Evolutionary conservation across 1,284 basidiomycete genomes (phyloP).

Genomic region (Malassezia pachydermatis): DNA sequence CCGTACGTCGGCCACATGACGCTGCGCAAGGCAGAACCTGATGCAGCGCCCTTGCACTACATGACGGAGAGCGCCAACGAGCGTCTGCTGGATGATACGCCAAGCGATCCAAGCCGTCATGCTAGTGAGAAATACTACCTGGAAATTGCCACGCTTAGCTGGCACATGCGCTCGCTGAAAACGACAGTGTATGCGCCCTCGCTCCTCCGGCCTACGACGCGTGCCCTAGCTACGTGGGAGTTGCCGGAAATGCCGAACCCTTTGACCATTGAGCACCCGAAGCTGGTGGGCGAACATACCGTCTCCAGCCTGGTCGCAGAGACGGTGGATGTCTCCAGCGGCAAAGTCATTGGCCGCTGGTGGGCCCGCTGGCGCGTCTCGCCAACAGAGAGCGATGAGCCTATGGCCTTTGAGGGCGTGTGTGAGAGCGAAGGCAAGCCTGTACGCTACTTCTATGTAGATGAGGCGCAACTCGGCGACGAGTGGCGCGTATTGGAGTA

Average conservation of each 20-base stretch:
- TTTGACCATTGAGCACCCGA: background rate
- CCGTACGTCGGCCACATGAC: slow-evolving; percentile 54
- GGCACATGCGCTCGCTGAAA: slow-evolving; percentile 56
- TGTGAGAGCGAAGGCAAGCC: slow-evolving; percentile 26
- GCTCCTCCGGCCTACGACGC: slow-evolving; percentile 60
- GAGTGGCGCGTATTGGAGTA: slow-evolving; percentile 38
- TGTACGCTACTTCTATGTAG: slow-evolving; percentile 67
- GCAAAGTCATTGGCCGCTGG: slow-evolving; percentile 63
- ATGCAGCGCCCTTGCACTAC: slow-evolving; percentile 11
- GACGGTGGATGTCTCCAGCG: slow-evolving; percentile 50
- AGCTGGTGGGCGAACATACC: slow-evolving; percentile 8
- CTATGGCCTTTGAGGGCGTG: slow-evolving; percentile 29
- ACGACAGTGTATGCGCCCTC: slow-evolving; percentile 64
- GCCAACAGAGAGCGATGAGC: slow-evolving; percentile 58
- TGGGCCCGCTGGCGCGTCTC: slow-evolving; percentile 60
- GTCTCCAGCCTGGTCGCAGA: slow-evolving; percentile 29
- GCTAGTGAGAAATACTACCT: slow-evolving; percentile 41
- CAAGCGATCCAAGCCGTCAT: slow-evolving; percentile 10
- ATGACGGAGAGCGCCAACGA: slow-evolving; percentile 7
- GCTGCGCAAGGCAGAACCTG: slow-evolving; percentile 16
- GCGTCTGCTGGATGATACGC: slow-evolving; percentile 13
- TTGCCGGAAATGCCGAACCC: slow-evolving; percentile 24
- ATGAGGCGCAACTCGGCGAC: slow-evolving; percentile 61
- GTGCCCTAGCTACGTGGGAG: slow-evolving; percentile 65
- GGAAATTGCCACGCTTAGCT: slow-evolving; percentile 62